A percentile compares a stretch with the other conserved stretches of the same genome.
Evolutionary conservation across 768 basidiomycete species (phyloP).

Genomic region (Mycena metata): DNA sequence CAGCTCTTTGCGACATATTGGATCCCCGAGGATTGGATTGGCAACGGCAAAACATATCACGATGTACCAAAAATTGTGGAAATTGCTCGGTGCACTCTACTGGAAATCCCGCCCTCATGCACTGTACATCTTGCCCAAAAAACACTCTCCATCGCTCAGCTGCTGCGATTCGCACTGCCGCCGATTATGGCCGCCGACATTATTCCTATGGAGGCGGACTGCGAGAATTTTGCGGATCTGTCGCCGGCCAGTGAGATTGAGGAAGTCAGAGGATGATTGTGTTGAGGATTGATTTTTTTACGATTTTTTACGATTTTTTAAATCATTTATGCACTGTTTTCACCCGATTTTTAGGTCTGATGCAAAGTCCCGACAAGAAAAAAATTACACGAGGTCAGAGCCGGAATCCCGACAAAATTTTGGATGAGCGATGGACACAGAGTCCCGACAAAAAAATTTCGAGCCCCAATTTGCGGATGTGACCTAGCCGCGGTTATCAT

Average conservation of each 20-base stretch:
- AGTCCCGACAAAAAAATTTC: too few relatives aligned
- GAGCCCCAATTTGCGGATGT: too few relatives aligned
- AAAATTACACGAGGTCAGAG: too few relatives aligned
- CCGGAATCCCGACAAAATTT: too few relatives aligned
- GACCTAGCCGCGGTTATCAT: too few relatives aligned
- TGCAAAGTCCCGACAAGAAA: too few relatives aligned
- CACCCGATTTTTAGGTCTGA: too few relatives aligned
- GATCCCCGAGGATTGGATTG: neutral
- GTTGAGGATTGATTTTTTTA: too few relatives aligned
- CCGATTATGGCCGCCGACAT: neutral
- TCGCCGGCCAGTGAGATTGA: neutral
- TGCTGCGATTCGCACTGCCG: neutral
- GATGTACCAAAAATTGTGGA: conserved; percentile 6
- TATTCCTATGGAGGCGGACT: neutral
- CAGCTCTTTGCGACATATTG: neutral
- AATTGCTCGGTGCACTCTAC: neutral
- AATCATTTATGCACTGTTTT: too few relatives aligned
- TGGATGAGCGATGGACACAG: too few relatives aligned
- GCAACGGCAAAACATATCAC: neutral
- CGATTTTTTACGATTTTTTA: too few relatives aligned
- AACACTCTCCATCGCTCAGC: conserved; percentile 2
- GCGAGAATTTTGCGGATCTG: neutral
- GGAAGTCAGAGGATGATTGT: too few relatives aligned
- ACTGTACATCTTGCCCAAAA: neutral
- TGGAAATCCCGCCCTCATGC: conserved; percentile 1